These are phyloP conservation scores for Mycena crocata DNA, from an alignment of 768 basidiomycete genomes.

Conservation along the genomic window DNA sequence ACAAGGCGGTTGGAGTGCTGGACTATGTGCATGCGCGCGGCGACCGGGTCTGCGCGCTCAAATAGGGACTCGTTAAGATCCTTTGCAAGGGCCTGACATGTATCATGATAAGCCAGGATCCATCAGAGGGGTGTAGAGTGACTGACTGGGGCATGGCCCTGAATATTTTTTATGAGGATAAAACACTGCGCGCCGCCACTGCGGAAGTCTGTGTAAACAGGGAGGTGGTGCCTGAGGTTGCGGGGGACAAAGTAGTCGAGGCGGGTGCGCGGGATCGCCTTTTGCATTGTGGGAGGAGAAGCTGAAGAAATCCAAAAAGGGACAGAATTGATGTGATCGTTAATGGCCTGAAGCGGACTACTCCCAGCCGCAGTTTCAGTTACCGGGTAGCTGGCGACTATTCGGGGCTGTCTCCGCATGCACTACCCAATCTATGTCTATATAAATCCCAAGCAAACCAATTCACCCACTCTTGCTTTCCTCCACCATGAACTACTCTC, in stretches of 20 bases:
- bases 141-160: conserved; percentile 71
- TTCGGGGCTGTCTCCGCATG: conserved; percentile 4
- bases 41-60: conserved; percentile 55
- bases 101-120: conserved; percentile 27
- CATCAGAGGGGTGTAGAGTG: conserved; percentile 23
- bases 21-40: conserved; percentile 60
- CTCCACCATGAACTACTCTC: conserved; percentile 35
- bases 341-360: not conserved
- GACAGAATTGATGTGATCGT: not conserved
- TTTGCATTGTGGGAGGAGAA: not conserved
- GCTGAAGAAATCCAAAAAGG: not conserved
- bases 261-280: not conserved
- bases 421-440: conserved; percentile 38
- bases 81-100: conserved; percentile 64
- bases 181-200: conserved; percentile 71
- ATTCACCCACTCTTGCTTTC: conserved; percentile 23
- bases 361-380: too few species aligned
- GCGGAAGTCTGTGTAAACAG: conserved; percentile 81
- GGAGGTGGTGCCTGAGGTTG: conserved; percentile 74
- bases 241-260: conserved; percentile 69
- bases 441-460: conserved; percentile 36
- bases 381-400: too few species aligned
- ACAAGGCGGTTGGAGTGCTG: conserved; percentile 64
- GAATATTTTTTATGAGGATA: conserved; percentile 73
- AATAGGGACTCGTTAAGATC: conserved; percentile 69